A percentile compares a stretch with the other conserved stretches of the same genome.
phyloP scores from a whole-genome alignment of 23 red algal genomes.

The Agarophyton chilense region DNA sequence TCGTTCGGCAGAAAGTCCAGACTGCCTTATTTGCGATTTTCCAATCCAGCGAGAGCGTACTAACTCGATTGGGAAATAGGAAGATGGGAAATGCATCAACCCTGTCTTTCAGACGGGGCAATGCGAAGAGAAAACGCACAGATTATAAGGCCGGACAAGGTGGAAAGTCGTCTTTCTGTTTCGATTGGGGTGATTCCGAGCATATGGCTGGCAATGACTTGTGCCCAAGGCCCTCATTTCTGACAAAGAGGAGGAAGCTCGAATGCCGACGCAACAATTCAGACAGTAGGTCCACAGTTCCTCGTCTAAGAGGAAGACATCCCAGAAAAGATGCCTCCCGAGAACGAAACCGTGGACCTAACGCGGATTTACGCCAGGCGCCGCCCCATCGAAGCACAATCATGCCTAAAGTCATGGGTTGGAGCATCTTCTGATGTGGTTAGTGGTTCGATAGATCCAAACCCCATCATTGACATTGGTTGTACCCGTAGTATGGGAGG shows the following conservation, averaged over 20 bases:
- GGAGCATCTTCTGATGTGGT: slow-evolving; percentile 18
- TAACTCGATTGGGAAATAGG: neutral
- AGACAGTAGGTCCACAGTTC: no score
- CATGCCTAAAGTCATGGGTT: no score
- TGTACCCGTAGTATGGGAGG: slow-evolving; percentile 24
- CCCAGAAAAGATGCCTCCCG: no score
- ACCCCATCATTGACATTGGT: slow-evolving; percentile 32
- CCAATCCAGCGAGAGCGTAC: neutral
- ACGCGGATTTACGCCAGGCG: no score
- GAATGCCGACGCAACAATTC: neutral
- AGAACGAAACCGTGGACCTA: no score
- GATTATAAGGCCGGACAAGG: no score
- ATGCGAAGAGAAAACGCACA: neutral
- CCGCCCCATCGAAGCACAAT: no score
- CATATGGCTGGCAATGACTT: neutral
- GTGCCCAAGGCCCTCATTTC: neutral
- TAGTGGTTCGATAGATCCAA: neutral
- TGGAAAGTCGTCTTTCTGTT: neutral
- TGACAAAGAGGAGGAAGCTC: neutral
- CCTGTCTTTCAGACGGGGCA: neutral
- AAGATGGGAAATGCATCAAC: neutral
- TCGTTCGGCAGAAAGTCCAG: no score
- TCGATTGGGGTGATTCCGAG: neutral
- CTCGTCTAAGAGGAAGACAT: no score
- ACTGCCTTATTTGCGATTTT: neutral